A percentile compares a stretch with the other conserved stretches of the same genome.
These are phyloP conservation scores for Chaetomiaceae sp. DNA, from an alignment of 2,329 filamentous ascomycete species.

Conservation along the genomic window DNA sequence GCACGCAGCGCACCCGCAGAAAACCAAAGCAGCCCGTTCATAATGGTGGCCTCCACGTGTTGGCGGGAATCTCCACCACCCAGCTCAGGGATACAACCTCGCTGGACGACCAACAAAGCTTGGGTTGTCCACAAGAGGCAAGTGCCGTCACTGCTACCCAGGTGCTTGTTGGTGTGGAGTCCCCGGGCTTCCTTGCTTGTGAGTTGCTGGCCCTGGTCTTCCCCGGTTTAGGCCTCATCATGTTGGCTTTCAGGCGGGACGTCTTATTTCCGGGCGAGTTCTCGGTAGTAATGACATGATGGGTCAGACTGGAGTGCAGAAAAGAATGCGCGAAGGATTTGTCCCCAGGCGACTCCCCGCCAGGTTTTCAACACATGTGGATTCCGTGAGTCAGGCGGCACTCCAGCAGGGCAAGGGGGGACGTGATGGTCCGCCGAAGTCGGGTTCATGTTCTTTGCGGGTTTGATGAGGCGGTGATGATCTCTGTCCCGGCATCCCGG, in stretches of 20 bases:
- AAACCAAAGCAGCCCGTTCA: not conserved
- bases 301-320: not conserved
- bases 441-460: too few species aligned
- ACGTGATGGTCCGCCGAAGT: too few species aligned
- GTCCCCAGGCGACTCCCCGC: not conserved
- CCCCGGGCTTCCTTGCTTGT: too few species aligned
- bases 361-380: too few species aligned
- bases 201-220: not conserved
- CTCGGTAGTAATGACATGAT: not conserved
- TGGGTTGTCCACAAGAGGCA: not conserved
- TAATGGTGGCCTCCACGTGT: not conserved
- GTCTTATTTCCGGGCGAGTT: not conserved
- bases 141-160: not conserved
- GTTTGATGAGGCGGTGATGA: not conserved
- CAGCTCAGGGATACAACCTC: not conserved
- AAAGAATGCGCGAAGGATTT: not conserved
- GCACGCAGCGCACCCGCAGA: not conserved
- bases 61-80: not conserved
- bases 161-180: not conserved
- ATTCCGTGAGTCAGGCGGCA: too few species aligned
- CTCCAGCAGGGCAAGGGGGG: too few species aligned
- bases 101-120: not conserved
- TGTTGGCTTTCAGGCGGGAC: not conserved
- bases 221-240: not conserved
- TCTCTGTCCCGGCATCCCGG: not conserved